A percentile compares a stretch with the other conserved stretches of the same genome.
phyloP scores from a whole-genome alignment of 176 grass and related monocot species.

The Pharus latifolius region DNA sequence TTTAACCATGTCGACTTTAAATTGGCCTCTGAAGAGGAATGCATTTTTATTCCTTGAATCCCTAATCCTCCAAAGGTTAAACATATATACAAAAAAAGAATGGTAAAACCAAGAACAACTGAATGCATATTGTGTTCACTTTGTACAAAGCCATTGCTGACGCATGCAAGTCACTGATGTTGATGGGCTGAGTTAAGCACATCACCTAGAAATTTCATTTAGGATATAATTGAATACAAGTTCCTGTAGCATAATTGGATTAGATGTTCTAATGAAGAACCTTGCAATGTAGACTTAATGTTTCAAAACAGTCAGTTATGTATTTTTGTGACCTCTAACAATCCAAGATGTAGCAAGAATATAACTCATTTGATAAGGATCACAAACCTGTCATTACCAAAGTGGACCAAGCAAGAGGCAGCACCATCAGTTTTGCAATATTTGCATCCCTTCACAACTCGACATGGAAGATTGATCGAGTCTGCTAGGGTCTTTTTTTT shows the following conservation, averaged over 20 bases:
- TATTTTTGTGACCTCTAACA: not conserved
- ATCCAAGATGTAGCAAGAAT: not conserved
- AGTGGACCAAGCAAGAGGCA: conserved; percentile 67
- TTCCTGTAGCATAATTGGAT: not conserved
- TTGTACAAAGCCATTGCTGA: not conserved
- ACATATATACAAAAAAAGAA: not conserved
- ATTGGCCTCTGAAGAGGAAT: not conserved
- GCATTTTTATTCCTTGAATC: not conserved
- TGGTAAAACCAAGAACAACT: not conserved
- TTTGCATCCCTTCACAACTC: conserved; percentile 65
- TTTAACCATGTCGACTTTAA: not conserved
- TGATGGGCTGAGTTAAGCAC: not conserved
- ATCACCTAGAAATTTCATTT: not conserved
- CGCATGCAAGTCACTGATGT: not conserved
- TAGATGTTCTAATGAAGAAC: not conserved
- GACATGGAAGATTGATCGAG: conserved; percentile 60
- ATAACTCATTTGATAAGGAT: not conserved
- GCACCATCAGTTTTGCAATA: conserved; percentile 51
- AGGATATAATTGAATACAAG: not conserved
- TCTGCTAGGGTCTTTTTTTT: conserved; percentile 48
- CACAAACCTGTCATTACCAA: conserved; percentile 53
- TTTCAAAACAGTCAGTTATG: too few species aligned
- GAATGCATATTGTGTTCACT: not conserved
- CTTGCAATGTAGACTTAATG: not conserved
- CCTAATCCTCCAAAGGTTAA: not conserved